A percentile compares a stretch with the other conserved stretches of the same genome.
phyloP scores from a whole-genome alignment of 306 rosid genomes.

The Cicer cuneatum region DNA sequence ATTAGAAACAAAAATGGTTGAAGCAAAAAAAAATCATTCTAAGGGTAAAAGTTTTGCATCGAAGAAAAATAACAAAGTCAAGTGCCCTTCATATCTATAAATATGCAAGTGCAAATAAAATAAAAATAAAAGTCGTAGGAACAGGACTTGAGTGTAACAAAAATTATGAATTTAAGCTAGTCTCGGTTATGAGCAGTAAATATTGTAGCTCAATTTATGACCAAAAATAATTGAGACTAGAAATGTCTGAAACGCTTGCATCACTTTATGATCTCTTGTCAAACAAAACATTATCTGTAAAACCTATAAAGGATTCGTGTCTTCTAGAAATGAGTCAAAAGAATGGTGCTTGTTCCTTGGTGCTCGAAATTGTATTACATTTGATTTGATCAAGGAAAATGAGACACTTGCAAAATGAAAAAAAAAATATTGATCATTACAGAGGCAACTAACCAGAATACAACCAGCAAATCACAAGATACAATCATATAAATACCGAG shows the following conservation, averaged over 20 bases:
- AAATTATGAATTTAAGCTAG: not conserved
- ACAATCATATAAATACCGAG: not conserved
- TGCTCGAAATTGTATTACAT: slow-evolving; percentile 5
- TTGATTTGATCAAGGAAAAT: not conserved
- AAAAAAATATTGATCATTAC: slow-evolving; percentile 29
- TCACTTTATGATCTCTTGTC: slow-evolving; percentile 27
- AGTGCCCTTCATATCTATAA: slow-evolving; percentile 22
- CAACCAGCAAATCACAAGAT: slow-evolving; percentile 9
- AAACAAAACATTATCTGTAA: slow-evolving; percentile 4
- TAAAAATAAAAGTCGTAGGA: not conserved
- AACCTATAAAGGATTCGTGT: slow-evolving; percentile 11
- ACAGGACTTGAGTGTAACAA: not conserved
- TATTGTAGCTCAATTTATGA: not conserved
- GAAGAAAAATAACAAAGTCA: slow-evolving; percentile 2
- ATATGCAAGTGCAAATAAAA: not conserved
- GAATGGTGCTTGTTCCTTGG: not conserved
- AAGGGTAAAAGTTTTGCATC: not conserved
- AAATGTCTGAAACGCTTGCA: slow-evolving; percentile 13
- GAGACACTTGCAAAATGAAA: slow-evolving; percentile 32
- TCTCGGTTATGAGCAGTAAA: slow-evolving; percentile 32
- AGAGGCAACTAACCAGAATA: not conserved
- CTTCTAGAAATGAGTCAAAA: slow-evolving; percentile 27
- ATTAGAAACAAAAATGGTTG: not conserved
- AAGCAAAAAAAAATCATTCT: not conserved
- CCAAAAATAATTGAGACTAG: slow-evolving; percentile 2